phyloP scores from a whole-genome alignment of 179 eudicot species.

The Gypsophila paniculata region DNA sequence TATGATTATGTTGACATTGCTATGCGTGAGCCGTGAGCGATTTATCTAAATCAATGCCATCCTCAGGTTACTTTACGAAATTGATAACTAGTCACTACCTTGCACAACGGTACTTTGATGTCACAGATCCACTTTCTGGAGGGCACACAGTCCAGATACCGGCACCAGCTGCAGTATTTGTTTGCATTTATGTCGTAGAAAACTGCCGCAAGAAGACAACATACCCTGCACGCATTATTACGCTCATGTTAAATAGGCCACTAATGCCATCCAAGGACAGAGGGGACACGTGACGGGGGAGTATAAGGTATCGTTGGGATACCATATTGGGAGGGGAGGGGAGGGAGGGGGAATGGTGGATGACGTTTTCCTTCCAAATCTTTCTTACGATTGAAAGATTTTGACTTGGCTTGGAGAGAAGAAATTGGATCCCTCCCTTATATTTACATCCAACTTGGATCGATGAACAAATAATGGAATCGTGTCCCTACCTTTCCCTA shows the following conservation, averaged over 20 bases:
- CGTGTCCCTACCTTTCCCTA: too few species aligned
- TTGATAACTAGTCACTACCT: conserved; percentile 37
- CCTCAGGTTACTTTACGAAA: too few species aligned
- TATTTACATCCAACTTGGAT: too few species aligned
- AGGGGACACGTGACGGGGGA: not conserved
- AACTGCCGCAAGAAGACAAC: conserved; percentile 37
- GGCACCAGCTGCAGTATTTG: conserved; percentile 66
- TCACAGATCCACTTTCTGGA: conserved; percentile 61
- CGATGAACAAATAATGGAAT: too few species aligned
- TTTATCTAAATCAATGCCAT: not conserved
- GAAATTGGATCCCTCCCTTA: too few species aligned
- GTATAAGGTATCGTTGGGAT: not conserved
- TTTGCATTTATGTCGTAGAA: conserved; percentile 39
- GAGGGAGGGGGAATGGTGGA: too few species aligned
- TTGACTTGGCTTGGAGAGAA: too few species aligned
- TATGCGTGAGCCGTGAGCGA: not conserved
- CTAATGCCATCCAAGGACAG: not conserved
- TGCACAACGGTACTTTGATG: conserved; percentile 40
- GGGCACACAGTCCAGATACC: conserved; percentile 64
- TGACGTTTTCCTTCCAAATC: too few species aligned
- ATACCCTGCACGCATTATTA: conserved; percentile 39
- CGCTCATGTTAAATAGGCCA: not conserved
- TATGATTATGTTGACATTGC: not conserved
- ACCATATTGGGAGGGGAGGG: too few species aligned
- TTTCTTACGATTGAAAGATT: too few species aligned